Evolutionary conservation across 2,329 filamentous ascomycete genomes (phyloP), one percentile per base, ranked within the genome.

Genomic region (Aspergillus costaricaensis): DNA sequence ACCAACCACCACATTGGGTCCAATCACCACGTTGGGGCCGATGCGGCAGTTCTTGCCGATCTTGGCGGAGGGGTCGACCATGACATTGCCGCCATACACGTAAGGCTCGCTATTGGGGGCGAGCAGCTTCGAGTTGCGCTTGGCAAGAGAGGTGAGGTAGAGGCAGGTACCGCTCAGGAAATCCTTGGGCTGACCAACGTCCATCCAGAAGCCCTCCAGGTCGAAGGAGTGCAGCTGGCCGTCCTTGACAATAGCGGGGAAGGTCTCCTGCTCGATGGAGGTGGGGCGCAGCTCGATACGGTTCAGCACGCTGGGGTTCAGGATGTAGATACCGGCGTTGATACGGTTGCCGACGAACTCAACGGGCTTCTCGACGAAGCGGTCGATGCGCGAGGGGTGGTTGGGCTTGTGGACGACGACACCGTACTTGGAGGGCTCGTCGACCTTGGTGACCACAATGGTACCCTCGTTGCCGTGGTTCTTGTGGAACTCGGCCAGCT

Each of bases 41-140:
- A 99, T 98, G 76, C 92, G 91, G 86, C 94, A 99, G 84, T 96
- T 96, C 83, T 94, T 94, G 79, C 94, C 94, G 75, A 99, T 96
- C 86, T 95, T 97, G 65, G 93, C 94, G 0, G 91, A 87, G 54
- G 93, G 90, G 77, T 98, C 92, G 68, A 98, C 92, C 82, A 99
- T 83, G 72, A 99, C 94, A 74, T 99, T 99, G 69, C 94, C 94
- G 71, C 92, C 91, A 77, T 96, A 86, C 32, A 98, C 91, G 73
- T 87, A 98, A 21, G 91, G 82, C 79, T 94, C 89, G 12, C 84
- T 86, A 47, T 85, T 78, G 1, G 92, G 83, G 7, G 89, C 88
- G 55, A 98, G 90, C 62, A 91, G 85, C 82, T 96, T 93, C 74
- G 91, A 91, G 75, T 88, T 87, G 81, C 91, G 92, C 86, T 96